These are phyloP conservation scores for Solanum hybrid DNA, from an alignment of 305 asterid species.

Conservation along the genomic window DNA sequence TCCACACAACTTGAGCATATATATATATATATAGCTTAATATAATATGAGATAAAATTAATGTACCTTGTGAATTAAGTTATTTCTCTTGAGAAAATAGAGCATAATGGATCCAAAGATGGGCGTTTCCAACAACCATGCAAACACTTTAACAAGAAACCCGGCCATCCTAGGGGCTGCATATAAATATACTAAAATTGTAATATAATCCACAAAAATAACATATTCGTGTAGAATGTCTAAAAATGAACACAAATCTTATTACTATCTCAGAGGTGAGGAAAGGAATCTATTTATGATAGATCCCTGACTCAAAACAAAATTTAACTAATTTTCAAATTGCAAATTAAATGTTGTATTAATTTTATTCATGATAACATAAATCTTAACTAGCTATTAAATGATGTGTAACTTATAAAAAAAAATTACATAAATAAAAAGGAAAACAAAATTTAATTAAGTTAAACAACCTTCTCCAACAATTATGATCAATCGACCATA, in stretches of 20 bases:
- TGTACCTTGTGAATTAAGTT: constrained; percentile 78
- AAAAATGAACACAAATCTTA: neutral
- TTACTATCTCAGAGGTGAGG: neutral
- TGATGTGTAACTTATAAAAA: neutral
- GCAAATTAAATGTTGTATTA: neutral
- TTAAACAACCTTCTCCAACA: neutral
- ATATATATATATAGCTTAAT: too few relatives aligned
- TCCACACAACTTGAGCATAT: neutral
- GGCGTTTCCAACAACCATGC: constrained; percentile 64
- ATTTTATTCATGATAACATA: neutral
- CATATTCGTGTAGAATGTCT: neutral
- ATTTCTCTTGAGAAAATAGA: constrained; percentile 53
- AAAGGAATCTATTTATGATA: neutral
- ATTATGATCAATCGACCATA: neutral
- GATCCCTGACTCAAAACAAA: neutral
- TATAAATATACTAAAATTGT: neutral
- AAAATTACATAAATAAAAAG: neutral
- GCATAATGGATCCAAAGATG: constrained; percentile 49
- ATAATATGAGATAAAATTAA: neutral
- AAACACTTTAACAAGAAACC: constrained; percentile 59
- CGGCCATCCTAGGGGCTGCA: constrained; percentile 96
- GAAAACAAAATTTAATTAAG: neutral
- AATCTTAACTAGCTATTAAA: neutral
- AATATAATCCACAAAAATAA: neutral
- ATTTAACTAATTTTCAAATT: neutral